phyloP scores from a whole-genome alignment of 1,284 basidiomycete genomes.

The Sutorius eximius region DNA sequence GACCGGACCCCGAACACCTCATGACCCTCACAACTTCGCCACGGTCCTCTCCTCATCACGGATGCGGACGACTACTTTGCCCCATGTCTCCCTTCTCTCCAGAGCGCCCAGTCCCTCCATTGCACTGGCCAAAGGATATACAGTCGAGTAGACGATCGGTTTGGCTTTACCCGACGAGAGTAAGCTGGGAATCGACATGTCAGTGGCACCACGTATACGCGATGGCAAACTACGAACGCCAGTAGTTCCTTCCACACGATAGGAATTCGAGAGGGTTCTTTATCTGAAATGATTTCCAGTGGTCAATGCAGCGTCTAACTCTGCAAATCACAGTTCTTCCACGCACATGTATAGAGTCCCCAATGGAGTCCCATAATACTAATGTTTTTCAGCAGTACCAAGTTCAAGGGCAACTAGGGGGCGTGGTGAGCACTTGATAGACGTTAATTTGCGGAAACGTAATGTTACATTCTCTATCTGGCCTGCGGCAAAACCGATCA shows the following conservation, averaged over 20 bases:
- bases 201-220: slow-evolving; percentile 1
- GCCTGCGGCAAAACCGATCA: slow-evolving; percentile 91
- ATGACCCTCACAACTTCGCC: slow-evolving; percentile 39
- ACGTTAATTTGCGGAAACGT: not conserved
- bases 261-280: slow-evolving; percentile 66
- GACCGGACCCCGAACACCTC: slow-evolving; percentile 28
- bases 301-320: not conserved
- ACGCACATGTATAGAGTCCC: slow-evolving; percentile 76
- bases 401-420: slow-evolving; percentile 76
- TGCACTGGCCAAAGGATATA: slow-evolving; percentile 63
- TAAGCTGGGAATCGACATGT: slow-evolving; percentile 44
- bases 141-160: slow-evolving; percentile 72
- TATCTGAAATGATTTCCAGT: slow-evolving; percentile 41
- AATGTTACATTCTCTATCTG: slow-evolving; percentile 80
- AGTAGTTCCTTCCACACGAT: slow-evolving; percentile 78
- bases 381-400: slow-evolving; percentile 87
- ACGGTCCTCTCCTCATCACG: slow-evolving; percentile 41
- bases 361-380: slow-evolving; percentile 82
- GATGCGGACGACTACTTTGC: slow-evolving; percentile 80
- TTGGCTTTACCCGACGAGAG: slow-evolving; percentile 65
- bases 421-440: not conserved
- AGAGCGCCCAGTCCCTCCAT: slow-evolving; percentile 70
- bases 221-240: slow-evolving; percentile 42
- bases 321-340: not conserved
- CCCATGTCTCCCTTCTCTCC: slow-evolving; percentile 87